phyloP scores from a whole-genome alignment of 805 yeast genomes.

The Ogataea zsoltii region DNA sequence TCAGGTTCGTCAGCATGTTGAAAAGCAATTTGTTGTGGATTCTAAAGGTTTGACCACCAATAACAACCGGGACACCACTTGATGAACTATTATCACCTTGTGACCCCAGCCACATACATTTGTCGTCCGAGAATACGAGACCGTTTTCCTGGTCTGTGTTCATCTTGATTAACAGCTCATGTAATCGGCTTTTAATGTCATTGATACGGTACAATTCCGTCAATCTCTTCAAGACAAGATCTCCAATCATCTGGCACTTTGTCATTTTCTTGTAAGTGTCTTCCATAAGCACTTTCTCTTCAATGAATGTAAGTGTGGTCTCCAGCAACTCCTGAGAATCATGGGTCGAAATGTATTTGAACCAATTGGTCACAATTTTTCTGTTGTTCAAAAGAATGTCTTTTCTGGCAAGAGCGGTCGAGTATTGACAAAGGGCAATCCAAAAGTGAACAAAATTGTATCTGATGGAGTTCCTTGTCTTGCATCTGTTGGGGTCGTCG shows the following conservation, averaged over 20 bases:
- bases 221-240: slow-evolving; percentile 63
- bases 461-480: slow-evolving; percentile 51
- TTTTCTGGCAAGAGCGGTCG: slow-evolving; percentile 59
- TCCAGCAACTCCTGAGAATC: slow-evolving; percentile 50
- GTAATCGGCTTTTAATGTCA: slow-evolving; percentile 39
- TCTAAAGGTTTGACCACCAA: slow-evolving; percentile 54
- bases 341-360: slow-evolving; percentile 56
- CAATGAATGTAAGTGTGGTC: slow-evolving; percentile 48
- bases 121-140: slow-evolving; percentile 45
- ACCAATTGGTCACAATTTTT: slow-evolving; percentile 63
- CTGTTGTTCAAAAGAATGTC: slow-evolving; percentile 59
- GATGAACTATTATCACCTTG: slow-evolving; percentile 19
- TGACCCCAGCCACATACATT: slow-evolving; percentile 44
- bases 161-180: slow-evolving; percentile 49
- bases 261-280: slow-evolving; percentile 60
- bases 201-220: slow-evolving; percentile 46
- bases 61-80: slow-evolving; percentile 44
- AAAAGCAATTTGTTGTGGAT: slow-evolving; percentile 69
- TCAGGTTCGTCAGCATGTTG: slow-evolving; percentile 60
- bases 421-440: slow-evolving; percentile 47
- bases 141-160: slow-evolving; percentile 54
- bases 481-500: slow-evolving; percentile 37
- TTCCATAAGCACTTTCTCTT: slow-evolving; percentile 56
- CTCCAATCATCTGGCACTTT: slow-evolving; percentile 77
- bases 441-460: slow-evolving; percentile 61